These are phyloP conservation scores for Rubus idaeus DNA, from an alignment of 306 rosid species.

Conservation along the genomic window DNA sequence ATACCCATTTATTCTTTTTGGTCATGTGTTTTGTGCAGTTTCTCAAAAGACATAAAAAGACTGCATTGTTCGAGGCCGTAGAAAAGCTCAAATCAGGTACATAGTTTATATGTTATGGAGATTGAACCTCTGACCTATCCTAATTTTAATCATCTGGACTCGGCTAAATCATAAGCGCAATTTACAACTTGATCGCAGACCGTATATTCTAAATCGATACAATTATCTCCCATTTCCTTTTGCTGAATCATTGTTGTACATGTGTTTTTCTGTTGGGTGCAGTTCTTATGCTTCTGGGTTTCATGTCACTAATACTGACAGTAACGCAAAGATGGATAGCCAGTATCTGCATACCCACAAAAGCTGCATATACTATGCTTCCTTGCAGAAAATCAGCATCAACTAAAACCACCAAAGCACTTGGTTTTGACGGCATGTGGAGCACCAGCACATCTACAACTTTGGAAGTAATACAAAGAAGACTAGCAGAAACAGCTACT, in stretches of 20 bases:
- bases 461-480: slow-evolving; percentile 19
- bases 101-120: background rate
- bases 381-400: slow-evolving; percentile 41
- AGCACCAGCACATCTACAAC: background rate
- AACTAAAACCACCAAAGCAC: slow-evolving; percentile 31
- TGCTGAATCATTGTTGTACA: background rate
- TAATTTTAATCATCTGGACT: background rate
- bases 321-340: slow-evolving; percentile 49
- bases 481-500: slow-evolving; percentile 9
- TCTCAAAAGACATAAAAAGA: slow-evolving; percentile 42
- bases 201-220: background rate
- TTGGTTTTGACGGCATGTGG: slow-evolving; percentile 13
- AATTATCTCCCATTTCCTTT: background rate
- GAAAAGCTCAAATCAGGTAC: slow-evolving; percentile 66
- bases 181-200: background rate
- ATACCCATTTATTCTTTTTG: background rate
- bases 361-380: slow-evolving; percentile 45
- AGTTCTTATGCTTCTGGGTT: slow-evolving; percentile 55
- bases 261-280: slow-evolving; percentile 16
- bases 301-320: slow-evolving; percentile 51
- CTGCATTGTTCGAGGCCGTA: slow-evolving; percentile 50
- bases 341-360: slow-evolving; percentile 46
- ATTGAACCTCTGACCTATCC: background rate
- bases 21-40: slow-evolving; percentile 35
- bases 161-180: too few relatives aligned